Base-by-base conservation (phyloP, 345 rosid genomes). In the Linum tenue region DNA sequence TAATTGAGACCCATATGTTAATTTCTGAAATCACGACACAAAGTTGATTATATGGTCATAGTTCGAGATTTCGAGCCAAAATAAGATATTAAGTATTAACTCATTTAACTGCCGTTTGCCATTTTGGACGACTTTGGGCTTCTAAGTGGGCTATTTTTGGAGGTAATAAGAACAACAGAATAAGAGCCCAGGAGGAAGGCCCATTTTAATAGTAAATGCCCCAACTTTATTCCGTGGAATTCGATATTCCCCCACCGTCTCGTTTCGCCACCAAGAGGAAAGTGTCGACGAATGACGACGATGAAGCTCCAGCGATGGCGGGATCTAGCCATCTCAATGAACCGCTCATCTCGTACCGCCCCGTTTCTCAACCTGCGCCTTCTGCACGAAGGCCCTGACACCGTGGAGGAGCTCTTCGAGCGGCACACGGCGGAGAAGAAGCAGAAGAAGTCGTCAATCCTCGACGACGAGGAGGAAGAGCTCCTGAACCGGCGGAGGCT, bases 341-440 rank as follows among this genome's bases (percentile, higher is more conserved):
- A 74, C 59, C 57, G 12, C 22, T 14, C 35, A 1, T 0, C 37
- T 5, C 61, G 75, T 3, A 39, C 36, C 36, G 60, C 37, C 62
- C 35, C 53, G 37, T 37, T 69, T 37, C 55, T 55, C 0, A 6
- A 66, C 17, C 70, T n/a, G 16, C 70, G 86, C 1, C 48, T 71
- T 39, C 8, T 86, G 1, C 90, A 90, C 84, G 72, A 85, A 35
- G 98, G 94, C 2, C 97, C 97, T 4, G 95, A 90, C 67, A 90
- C 89, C 7, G 3, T 92, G 12, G 96, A 92, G 43, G 98, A 90
- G 77, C 82, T 88, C 9, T 58, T 92, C 50, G 96, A 88, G 62
- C 75, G 97, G 60, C 96, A 90, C 69, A 74, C 86, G 55, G 86
- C 66, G 71, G 90, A 81, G 80, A 83, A 78, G 67, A 87, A 75